A percentile compares a stretch with the other conserved stretches of the same genome.
Evolutionary conservation across 1,284 basidiomycete genomes (phyloP).

Genomic region (Apiotrichum montevideense): DNA sequence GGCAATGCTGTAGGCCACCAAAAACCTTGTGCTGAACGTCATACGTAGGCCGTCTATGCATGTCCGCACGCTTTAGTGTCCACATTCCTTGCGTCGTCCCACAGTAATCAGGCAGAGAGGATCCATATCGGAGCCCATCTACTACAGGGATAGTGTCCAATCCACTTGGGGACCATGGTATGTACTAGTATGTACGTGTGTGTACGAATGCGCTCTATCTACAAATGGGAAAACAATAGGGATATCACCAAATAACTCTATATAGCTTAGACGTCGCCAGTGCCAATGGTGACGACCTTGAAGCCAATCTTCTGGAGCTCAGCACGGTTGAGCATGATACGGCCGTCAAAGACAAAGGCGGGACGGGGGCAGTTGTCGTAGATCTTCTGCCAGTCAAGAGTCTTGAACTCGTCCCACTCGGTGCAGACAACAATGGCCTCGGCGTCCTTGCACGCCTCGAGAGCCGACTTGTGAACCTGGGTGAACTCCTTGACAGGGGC

Average conservation of each 20-base stretch:
- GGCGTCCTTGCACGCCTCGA: conserved; percentile 80
- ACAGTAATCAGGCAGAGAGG: not conserved
- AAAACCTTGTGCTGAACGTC: too few relatives aligned
- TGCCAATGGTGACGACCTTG: conserved; percentile 59
- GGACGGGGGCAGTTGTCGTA: conserved; percentile 92
- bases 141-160: not conserved
- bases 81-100: too few relatives aligned
- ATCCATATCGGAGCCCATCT: not conserved
- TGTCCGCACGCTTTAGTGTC: too few relatives aligned
- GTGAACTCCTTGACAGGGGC: conserved; percentile 71
- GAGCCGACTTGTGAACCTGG: conserved; percentile 65
- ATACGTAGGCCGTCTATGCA: too few relatives aligned
- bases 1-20: too few relatives aligned
- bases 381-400: conserved; percentile 77
- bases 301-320: conserved; percentile 82
- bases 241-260: not conserved
- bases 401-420: conserved; percentile 92
- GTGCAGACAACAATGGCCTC: conserved; percentile 87
- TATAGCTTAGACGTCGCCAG: conserved; percentile 40
- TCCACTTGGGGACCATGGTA: not conserved
- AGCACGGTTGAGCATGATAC: conserved; percentile 66
- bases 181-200: not conserved
- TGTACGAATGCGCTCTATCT: conserved; percentile 6
- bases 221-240: conserved; percentile 1
- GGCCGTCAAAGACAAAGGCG: conserved; percentile 80